Conservation (phyloP, 1,284 basidiomycete genomes). For the Megacollybia platyphylla region DNA sequence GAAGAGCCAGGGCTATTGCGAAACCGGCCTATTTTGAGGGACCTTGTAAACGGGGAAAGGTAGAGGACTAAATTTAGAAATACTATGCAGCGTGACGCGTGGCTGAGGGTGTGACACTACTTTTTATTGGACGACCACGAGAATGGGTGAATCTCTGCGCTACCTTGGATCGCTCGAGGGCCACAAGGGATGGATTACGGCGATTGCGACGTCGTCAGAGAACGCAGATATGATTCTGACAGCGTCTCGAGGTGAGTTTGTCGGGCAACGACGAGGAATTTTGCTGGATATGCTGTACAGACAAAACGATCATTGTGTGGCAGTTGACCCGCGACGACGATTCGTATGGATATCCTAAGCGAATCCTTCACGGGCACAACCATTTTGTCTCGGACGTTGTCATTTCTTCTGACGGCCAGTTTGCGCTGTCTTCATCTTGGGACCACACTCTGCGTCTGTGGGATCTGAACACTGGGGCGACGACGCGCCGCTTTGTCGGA, state of each 20-base stretch:
- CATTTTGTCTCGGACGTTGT: conserved; percentile 99
- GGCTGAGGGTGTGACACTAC: no score
- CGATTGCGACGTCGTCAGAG: conserved; percentile 93
- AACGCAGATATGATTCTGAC: conserved; percentile 96
- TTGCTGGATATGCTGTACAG: conserved; percentile 29
- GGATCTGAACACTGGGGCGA: conserved; percentile 94
- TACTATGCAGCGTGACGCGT: no score
- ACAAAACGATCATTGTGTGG: conserved; percentile 99
- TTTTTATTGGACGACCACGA: conserved; percentile 6
- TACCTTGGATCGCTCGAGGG: conserved; percentile 90
- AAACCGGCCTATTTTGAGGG: conserved; percentile 43
- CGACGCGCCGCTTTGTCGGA: conserved; percentile 94
- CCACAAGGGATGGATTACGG: conserved; percentile 95
- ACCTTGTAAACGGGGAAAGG: conserved; percentile 32
- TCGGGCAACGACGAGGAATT: conserved; percentile 9
- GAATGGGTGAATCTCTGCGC: conserved; percentile 79
- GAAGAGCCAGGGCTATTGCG: conserved; percentile 31
- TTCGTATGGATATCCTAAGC: conserved; percentile 90
- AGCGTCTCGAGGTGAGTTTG: conserved; percentile 79
- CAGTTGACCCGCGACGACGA: conserved; percentile 94
- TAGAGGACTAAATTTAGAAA: neutral
- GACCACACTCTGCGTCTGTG: conserved; percentile 99
- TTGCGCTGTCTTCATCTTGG: conserved; percentile 98
- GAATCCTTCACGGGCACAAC: conserved; percentile 97
- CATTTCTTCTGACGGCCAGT: conserved; percentile 98